A percentile compares a stretch with the other conserved stretches of the same genome.
These are phyloP conservation scores for Rubus idaeus DNA, from an alignment of 306 rosid species.

Conservation along the genomic window DNA sequence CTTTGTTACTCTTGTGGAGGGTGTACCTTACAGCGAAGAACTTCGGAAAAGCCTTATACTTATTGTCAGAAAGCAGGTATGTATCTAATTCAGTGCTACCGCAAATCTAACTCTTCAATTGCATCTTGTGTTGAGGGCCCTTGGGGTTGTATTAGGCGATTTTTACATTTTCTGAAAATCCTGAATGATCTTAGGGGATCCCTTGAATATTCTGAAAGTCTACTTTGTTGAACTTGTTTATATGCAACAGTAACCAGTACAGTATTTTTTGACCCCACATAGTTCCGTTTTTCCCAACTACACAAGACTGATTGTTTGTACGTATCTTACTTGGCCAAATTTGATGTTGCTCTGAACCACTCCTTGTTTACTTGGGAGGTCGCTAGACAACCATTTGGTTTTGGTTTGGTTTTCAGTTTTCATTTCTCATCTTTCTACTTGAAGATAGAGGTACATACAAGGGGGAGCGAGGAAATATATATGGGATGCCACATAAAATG, in stretches of 20 bases:
- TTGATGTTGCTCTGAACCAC: background rate
- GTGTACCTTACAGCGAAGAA: slow-evolving; percentile 87
- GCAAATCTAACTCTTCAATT: background rate
- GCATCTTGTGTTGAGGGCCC: background rate
- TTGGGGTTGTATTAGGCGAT: background rate
- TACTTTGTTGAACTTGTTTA: background rate
- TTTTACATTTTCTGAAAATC: background rate
- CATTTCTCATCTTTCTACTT: background rate
- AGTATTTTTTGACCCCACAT: background rate
- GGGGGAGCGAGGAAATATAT: background rate
- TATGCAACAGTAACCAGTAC: background rate
- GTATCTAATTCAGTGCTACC: slow-evolving; percentile 11
- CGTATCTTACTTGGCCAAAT: background rate
- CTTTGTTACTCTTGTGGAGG: slow-evolving; percentile 82
- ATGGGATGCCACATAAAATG: background rate
- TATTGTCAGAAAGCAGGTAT: slow-evolving; percentile 81
- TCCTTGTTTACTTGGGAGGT: background rate
- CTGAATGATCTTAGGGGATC: background rate
- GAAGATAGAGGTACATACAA: background rate
- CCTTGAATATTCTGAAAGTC: background rate
- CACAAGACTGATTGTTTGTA: background rate
- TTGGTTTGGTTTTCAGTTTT: background rate
- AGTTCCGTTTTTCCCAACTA: background rate
- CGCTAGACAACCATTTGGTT: background rate
- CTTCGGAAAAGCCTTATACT: slow-evolving; percentile 77